Evolutionary conservation across 2,329 filamentous ascomycete genomes (phyloP).

Genomic region (Aphanocladium album): DNA sequence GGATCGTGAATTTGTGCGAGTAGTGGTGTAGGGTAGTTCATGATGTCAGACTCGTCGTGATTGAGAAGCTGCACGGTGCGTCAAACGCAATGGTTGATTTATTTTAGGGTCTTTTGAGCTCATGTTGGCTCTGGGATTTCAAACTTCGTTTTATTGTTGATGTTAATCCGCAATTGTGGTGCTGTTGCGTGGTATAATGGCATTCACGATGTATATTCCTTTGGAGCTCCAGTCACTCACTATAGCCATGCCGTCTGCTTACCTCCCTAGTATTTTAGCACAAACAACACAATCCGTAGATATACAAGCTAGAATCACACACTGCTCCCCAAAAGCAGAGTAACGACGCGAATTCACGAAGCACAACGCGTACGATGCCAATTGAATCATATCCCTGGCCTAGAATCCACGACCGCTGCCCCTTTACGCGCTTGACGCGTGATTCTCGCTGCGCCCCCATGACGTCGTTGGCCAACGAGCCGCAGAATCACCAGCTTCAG

Average conservation of each 20-base stretch:
- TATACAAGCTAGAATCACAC: not conserved
- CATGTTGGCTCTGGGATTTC: too few species aligned
- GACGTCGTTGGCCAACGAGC: conserved; percentile 12
- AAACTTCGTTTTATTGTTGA: too few species aligned
- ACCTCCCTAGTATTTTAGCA: not conserved
- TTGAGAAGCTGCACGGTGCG: not conserved
- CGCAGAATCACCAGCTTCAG: not conserved
- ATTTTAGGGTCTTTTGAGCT: too few species aligned
- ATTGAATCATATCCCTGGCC: not conserved
- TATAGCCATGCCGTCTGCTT: not conserved
- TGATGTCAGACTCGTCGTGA: not conserved
- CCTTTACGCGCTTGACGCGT: conserved; percentile 11
- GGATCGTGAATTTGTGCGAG: not conserved
- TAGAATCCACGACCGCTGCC: not conserved
- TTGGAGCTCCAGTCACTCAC: too few species aligned
- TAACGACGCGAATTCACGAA: not conserved
- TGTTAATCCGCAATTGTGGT: too few species aligned
- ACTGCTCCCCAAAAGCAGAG: not conserved
- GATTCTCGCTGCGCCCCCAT: not conserved
- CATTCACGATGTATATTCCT: too few species aligned
- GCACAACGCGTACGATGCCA: not conserved
- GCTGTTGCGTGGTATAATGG: too few species aligned
- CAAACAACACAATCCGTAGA: not conserved
- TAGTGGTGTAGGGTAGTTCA: not conserved
- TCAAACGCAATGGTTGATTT: too few species aligned